Evolutionary conservation across 176 grass and related monocot species (phyloP), one percentile per base, ranked within the genome.

Genomic region (Olyra latifolia): DNA sequence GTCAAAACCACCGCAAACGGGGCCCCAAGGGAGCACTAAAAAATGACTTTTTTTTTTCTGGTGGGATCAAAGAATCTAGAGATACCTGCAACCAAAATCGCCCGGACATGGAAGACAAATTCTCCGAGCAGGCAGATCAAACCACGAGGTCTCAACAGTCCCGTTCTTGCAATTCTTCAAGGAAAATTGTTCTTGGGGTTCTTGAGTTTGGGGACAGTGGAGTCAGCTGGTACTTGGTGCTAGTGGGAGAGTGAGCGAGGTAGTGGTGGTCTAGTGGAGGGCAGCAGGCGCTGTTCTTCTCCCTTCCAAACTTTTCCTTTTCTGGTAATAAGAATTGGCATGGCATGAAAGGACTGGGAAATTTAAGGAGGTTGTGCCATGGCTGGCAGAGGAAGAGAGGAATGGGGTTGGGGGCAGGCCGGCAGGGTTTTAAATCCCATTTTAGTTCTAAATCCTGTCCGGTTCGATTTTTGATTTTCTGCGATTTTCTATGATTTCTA

Each of bases 181-280:
- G 17, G 43, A 16, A 16, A 56, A 62, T 71, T 22, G 27, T 32
- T 42, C 17, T 48, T 27, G 23, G 59, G 86, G 57, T 47, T 55
- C 58, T 74, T 2, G 62, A 24, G 38, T 29, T 14, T 25, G 50
- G 55, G 62, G 19, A 3, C 41, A 48, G 16, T 14, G 44, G 66
- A 65, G 78, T 70, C 53, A 71, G 84, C 82, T 75, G 81, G 88
- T 93, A n/a, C n/a, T n/a, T n/a, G n/a, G n/a, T n/a, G n/a, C n/a
- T n/a, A 82, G 77, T 75, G 88, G 38, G 69, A 35, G 69, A 88
- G 71, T 72, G 85, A 91, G 65, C 55, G 66, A 78, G 52, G 40
- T 59, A 79, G 75, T 72, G 75, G 75, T 48, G 53, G 77, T 35
- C 32, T 35, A 35, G 75, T 79, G 83, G 75, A 57, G 53, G 77